These are phyloP conservation scores for Wallemia hederae DNA, from an alignment of 1,284 basidiomycete species.

Conservation along the genomic window DNA sequence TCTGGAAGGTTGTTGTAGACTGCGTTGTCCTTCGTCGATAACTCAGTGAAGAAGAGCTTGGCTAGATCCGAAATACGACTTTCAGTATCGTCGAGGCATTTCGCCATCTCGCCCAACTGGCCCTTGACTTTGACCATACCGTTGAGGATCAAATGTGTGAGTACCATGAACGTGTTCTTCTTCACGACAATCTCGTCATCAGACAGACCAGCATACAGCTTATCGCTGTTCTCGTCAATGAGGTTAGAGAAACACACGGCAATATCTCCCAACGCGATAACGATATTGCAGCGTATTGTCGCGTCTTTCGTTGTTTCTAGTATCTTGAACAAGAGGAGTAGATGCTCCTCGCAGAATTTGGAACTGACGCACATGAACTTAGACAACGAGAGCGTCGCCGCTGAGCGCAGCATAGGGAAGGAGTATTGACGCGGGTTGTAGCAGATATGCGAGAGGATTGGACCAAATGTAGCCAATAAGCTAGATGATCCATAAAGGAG, in stretches of 20 bases:
- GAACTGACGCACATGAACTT: conserved; percentile 92
- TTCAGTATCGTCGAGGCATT: conserved; percentile 86
- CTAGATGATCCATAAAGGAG: conserved; percentile 61
- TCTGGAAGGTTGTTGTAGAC: conserved; percentile 97
- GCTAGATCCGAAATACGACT: conserved; percentile 67
- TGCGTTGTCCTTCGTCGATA: conserved; percentile 87
- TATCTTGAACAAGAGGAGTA: conserved; percentile 69
- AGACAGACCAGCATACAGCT: conserved; percentile 72
- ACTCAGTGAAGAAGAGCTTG: conserved; percentile 84
- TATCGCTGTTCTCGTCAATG: conserved; percentile 87
- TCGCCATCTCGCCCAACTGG: conserved; percentile 96
- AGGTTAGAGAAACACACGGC: conserved; percentile 88
- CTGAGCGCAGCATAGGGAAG: conserved; percentile 56
- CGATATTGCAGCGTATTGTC: conserved; percentile 74
- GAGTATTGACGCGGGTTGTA: conserved; percentile 54
- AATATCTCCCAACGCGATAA: conserved; percentile 87
- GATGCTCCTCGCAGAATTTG: conserved; percentile 69
- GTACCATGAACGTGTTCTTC: conserved; percentile 97
- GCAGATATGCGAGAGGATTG: conserved; percentile 66
- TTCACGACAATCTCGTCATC: conserved; percentile 70
- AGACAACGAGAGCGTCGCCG: conserved; percentile 64
- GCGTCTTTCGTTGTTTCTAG: conserved; percentile 69
- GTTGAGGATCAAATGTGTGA: conserved; percentile 88
- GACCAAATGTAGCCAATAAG: conserved; percentile 56
- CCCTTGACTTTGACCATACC: conserved; percentile 99